Evolutionary conservation across 2,329 filamentous ascomycete species (phyloP).

Genomic region (Xylaria arbuscula): DNA sequence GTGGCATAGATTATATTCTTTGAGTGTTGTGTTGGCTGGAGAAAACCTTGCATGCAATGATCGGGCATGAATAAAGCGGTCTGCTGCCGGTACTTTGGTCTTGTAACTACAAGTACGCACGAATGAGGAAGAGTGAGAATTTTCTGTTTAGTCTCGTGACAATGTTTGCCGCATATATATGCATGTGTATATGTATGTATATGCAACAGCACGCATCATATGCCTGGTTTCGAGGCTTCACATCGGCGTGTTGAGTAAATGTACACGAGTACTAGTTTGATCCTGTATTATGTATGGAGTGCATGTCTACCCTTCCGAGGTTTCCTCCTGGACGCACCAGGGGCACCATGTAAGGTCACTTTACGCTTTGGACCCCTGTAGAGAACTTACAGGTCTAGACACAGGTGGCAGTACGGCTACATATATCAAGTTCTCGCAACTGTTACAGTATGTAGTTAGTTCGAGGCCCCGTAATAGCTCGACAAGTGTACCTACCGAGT

Average conservation of each 20-base stretch:
- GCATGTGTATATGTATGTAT: conserved; percentile 1
- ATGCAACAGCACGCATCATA: conserved; percentile 17
- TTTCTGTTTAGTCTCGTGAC: conserved; percentile 4
- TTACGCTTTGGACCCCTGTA: neutral
- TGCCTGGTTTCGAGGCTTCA: conserved; percentile 9
- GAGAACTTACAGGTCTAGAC: neutral
- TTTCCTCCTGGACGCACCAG: neutral
- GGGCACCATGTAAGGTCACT: neutral
- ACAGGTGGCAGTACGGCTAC: neutral
- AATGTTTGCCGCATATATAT: conserved; percentile 20
- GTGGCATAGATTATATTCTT: neutral
- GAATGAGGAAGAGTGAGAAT: neutral
- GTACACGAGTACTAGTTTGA: neutral
- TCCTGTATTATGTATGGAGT: too few species aligned
- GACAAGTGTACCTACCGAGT: neutral
- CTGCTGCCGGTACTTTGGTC: neutral
- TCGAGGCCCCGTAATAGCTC: neutral
- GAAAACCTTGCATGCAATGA: neutral
- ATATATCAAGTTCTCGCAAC: neutral
- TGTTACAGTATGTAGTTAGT: neutral
- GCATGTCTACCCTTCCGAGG: neutral
- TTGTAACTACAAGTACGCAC: neutral
- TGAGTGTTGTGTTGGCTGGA: neutral
- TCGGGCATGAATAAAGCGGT: too few species aligned
- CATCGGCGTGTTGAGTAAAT: neutral